Percentiles rank a stretch among this genome's conserved stretches.
Evolutionary conservation across 1,139 yeast genomes (phyloP).

Genomic region (Saccharomyces pastorianus): DNA sequence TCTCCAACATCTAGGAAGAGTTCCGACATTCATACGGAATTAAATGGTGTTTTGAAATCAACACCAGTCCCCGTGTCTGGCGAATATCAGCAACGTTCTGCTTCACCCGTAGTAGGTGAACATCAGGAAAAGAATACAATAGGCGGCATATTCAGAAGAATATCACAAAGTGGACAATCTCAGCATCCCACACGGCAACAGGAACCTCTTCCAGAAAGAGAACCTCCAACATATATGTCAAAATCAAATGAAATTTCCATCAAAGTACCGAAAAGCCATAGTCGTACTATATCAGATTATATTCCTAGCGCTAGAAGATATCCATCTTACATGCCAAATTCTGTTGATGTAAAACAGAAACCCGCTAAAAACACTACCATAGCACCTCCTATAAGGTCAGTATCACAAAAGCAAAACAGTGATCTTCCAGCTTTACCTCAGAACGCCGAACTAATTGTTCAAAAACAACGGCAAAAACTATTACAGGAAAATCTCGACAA

Average conservation of each 20-base stretch:
- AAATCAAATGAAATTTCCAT: constrained; percentile 6
- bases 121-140: constrained; percentile 24
- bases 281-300: constrained; percentile 37
- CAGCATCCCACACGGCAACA: constrained; percentile 6
- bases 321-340: constrained; percentile 8
- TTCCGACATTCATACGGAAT: constrained; percentile 19
- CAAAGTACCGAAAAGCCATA: constrained; percentile 28
- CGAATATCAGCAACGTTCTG: constrained; percentile 15
- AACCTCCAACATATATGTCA: constrained; percentile 9
- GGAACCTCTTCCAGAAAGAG: constrained; percentile 6
- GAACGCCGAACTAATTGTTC: constrained; percentile 29
- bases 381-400: constrained; percentile 19
- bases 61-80: constrained; percentile 15
- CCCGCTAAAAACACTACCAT: constrained; percentile 7
- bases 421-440: constrained; percentile 30
- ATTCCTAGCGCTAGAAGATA: constrained; percentile 20
- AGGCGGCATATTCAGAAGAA: constrained; percentile 30
- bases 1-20: constrained; percentile 35
- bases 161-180: constrained; percentile 29
- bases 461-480: constrained; percentile 26
- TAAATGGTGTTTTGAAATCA: constrained; percentile 21
- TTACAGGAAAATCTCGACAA: constrained; percentile 19
- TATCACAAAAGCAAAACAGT: constrained; percentile 15
- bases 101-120: constrained; percentile 12
- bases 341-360: neutral